Percentiles rank a stretch among this genome's conserved stretches.
Evolutionary conservation across 345 rosid genomes (phyloP).

Genomic region (Boechera retrofracta): DNA sequence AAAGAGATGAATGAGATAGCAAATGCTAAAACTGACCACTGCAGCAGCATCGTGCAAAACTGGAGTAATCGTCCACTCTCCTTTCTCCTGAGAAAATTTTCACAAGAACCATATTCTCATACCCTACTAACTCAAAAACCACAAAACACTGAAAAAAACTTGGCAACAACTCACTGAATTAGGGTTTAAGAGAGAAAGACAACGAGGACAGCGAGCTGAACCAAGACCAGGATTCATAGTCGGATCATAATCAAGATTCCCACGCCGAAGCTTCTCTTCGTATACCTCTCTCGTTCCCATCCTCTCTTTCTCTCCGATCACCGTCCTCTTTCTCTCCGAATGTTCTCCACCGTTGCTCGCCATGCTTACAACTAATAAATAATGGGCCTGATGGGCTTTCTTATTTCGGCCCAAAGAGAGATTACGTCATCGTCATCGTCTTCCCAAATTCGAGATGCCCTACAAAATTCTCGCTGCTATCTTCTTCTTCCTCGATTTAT

Average conservation of each 20-base stretch:
- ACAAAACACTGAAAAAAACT: neutral
- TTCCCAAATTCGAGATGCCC: conserved; percentile 20
- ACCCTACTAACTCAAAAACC: neutral
- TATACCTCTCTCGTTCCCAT: conserved; percentile 92
- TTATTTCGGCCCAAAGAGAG: conserved; percentile 22
- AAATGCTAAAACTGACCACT: conserved; percentile 60
- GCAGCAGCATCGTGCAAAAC: conserved; percentile 88
- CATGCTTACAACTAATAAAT: neutral
- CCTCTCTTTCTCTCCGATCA: conserved; percentile 28
- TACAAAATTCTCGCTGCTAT: conserved; percentile 26
- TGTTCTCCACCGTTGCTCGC: conserved; percentile 15
- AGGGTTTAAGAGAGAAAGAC: conserved; percentile 82
- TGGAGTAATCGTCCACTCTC: conserved; percentile 80
- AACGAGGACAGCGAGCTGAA: conserved; percentile 90
- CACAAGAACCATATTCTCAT: conserved; percentile 7
- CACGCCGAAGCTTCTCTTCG: conserved; percentile 79
- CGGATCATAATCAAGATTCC: conserved; percentile 78
- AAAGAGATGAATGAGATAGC: neutral
- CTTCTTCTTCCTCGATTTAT: conserved; percentile 27
- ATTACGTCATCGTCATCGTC: conserved; percentile 19
- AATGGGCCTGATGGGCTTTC: conserved; percentile 28
- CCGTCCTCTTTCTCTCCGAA: conserved; percentile 23
- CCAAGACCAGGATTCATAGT: conserved; percentile 93
- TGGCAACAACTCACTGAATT: conserved; percentile 52
- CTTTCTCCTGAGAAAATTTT: conserved; percentile 53